Percentiles rank a stretch among this genome's conserved stretches.
phyloP scores from a whole-genome alignment of 2,329 filamentous ascomycete species.

The Colletotrichum sp. region DNA sequence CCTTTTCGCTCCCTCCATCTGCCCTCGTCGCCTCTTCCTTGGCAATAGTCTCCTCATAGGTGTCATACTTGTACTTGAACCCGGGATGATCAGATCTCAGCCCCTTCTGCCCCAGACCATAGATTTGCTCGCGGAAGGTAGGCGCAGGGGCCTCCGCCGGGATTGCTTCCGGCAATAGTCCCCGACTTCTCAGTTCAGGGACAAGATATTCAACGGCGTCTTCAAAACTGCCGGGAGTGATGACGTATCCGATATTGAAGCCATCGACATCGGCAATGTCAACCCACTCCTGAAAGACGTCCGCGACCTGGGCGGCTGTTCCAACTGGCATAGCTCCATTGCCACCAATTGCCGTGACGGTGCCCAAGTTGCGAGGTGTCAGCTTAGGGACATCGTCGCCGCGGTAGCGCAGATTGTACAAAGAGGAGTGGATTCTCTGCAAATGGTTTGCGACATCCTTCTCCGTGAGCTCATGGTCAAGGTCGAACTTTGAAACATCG shows the following conservation, averaged over 20 bases:
- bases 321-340: constrained; percentile 39
- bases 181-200: constrained; percentile 30
- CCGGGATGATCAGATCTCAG: background rate
- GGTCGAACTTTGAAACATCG: constrained; percentile 59
- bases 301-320: constrained; percentile 43
- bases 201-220: constrained; percentile 34
- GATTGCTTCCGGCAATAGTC: constrained; percentile 13
- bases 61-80: constrained; percentile 4
- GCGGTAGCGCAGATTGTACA: constrained; percentile 52
- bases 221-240: constrained; percentile 41
- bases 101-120: background rate
- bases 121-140: constrained; percentile 3
- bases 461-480: constrained; percentile 62
- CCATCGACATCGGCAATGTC: constrained; percentile 45
- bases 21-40: background rate
- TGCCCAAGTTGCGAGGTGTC: constrained; percentile 46
- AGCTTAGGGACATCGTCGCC: constrained; percentile 46
- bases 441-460: constrained; percentile 56
- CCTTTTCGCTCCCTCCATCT: no score
- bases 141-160: background rate
- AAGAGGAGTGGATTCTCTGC: constrained; percentile 51
- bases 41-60: background rate
- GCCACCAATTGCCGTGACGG: constrained; percentile 44
- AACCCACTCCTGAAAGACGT: constrained; percentile 49
- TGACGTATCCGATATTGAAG: constrained; percentile 46